Percentiles rank a stretch among this genome's conserved stretches.
Evolutionary conservation across 2,329 filamentous ascomycete species (phyloP).

Genomic region (Pseudocercospora fuligena): DNA sequence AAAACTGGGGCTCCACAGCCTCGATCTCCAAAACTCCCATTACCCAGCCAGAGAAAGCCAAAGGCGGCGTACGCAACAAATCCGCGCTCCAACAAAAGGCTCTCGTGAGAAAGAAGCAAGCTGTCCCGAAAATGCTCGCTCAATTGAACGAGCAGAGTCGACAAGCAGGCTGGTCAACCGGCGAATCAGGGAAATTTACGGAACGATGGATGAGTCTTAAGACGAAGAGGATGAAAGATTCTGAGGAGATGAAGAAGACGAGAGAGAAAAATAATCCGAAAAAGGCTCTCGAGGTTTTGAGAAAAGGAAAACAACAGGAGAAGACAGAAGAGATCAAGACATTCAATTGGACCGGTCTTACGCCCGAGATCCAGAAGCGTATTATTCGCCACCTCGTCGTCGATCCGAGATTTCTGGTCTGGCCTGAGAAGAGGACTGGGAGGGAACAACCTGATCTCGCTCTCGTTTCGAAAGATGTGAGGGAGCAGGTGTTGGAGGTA

Average conservation of each 20-base stretch:
- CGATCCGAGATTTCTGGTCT: conserved; percentile 28
- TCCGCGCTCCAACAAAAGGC: no score
- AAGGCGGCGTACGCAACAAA: no score
- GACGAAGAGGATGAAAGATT: not conserved
- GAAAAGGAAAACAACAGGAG: not conserved
- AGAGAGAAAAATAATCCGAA: no score
- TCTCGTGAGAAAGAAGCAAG: no score
- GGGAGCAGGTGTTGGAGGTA: conserved; percentile 32
- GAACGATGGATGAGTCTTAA: not conserved
- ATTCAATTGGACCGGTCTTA: not conserved
- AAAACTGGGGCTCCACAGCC: no score
- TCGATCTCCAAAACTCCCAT: no score
- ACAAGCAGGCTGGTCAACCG: no score
- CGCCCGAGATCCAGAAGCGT: conserved; percentile 21
- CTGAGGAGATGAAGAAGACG: not conserved
- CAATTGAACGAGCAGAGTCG: no score
- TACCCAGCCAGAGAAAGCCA: no score
- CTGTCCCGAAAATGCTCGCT: no score
- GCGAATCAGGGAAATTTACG: not conserved
- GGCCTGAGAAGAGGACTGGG: conserved; percentile 22
- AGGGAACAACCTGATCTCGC: conserved; percentile 36
- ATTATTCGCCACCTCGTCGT: conserved; percentile 31
- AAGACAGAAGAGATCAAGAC: not conserved
- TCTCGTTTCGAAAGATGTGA: conserved; percentile 30
- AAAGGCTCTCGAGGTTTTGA: not conserved